Base-by-base conservation (phyloP, 1,139 yeast species). In the Blastobotrys illinoisensis region DNA sequence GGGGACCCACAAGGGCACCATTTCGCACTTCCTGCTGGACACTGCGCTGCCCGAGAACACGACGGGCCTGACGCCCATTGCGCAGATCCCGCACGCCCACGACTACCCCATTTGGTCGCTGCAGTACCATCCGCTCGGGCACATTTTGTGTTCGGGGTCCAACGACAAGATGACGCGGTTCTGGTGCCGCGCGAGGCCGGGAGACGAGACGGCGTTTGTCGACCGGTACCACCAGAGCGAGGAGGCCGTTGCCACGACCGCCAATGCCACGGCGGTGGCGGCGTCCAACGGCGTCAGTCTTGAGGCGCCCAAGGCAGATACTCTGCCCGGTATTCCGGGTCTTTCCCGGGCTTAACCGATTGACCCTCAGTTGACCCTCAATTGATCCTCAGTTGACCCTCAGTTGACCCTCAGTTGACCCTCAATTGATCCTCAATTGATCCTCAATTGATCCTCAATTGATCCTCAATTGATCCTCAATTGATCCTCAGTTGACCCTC, bases 41-140 rank as follows among this genome's bases (percentile, higher is more conserved):
- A 79, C 81, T 21, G 77, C 78, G 5, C 56, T 65, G 51, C 58
- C 61, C 1, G 64, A 63, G 45, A 67, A 62, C 51, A 62, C 67
- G 9, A 53, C 65, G 1, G 67, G 64, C 3, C 58, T 69, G 50
- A 63, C 64, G 60, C 79, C 72, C 19, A 61, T 60, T n/a, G 67
- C 64, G 58, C 65, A 63, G 32, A 86, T 93, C 47, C 97, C 97
- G 1, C 85, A 80, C 70, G 99, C 98, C 0, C 99, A 93, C 68
- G 97, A 91, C 66, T 87, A 88, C 72, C 95, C 97, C 3, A 84
- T 93, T 51, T 90, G 93, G 72, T 82, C 96, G 1, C 71, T 93
- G 58, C 95, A 91, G 62, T 93, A 90, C 67, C 97, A 91, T 71
- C 98, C 98, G 2, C 76, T 88, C 64, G 99, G 99, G 1, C 98